Evolutionary conservation across 176 grass and related monocot species (phyloP), one percentile per base, ranked within the genome.

Genomic region (Elymus sibiricus): DNA sequence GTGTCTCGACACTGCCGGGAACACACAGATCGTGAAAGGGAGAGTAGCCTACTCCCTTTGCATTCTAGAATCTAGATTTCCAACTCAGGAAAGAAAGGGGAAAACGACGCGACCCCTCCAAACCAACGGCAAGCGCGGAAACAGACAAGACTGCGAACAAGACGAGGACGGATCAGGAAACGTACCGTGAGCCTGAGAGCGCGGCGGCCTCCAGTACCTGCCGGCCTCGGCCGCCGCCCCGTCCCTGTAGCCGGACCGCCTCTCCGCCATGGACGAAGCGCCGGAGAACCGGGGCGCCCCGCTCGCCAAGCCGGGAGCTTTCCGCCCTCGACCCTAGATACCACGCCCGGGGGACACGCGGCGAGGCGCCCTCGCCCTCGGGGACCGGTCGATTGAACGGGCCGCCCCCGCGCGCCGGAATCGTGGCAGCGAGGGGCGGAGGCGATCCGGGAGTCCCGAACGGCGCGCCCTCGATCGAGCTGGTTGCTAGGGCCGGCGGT

Each of bases 231-330:
- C 46, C 15, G 46, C 31, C 47, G 47, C 66, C 61, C 74, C 37
- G n/a, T 77, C 81, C 76, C 81, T 63, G 81, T 91, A 91, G 63
- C 86, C 40, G 64, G 82, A 22, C 31, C 82, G 42, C 77, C 82
- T 81, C 86, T 91, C 90, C 77, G 77, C 86, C 90, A 91, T 91
- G 77, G 63, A 64, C 71, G 51, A 58, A 73, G 25, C 26, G 73
- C 27, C 42, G 49, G 53, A 42, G 65, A 35, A 16, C 83, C 73
- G 47, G 64, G 62, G 56, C 32, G 7, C 35, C 17, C 83, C 19
- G 60, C 64, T 11, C 6, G 37, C 76, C 37, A 72, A 86, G 65
- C 43, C 15, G 19, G 34, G 46, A 35, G 4, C 75, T 85, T 67
- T 56, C 53, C 73, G 25, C 17, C 62, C 13, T 42, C 32, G 16